These are phyloP conservation scores for Kazachstania sp. DNA, from an alignment of 1,139 yeast species.

Conservation along the genomic window DNA sequence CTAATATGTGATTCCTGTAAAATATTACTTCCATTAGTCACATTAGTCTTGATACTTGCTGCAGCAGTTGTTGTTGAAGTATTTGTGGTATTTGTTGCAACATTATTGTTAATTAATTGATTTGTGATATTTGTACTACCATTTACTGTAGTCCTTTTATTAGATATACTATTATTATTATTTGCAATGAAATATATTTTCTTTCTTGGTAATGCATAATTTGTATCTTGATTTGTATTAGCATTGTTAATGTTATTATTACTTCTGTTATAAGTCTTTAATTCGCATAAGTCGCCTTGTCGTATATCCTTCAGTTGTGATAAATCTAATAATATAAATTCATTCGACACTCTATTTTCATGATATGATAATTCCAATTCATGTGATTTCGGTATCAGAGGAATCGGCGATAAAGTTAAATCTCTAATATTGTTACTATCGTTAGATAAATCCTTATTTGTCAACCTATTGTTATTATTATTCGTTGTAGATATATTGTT, in stretches of 20 bases:
- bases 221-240: background rate
- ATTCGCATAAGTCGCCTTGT: conserved; percentile 70
- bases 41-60: conserved; percentile 1
- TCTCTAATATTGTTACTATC: background rate
- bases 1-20: background rate
- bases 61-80: background rate
- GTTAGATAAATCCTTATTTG: background rate
- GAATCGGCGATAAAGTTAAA: background rate
- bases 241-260: background rate
- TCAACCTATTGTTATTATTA: background rate
- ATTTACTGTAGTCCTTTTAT: background rate
- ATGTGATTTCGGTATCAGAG: background rate
- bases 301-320: conserved; percentile 48
- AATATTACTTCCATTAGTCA: background rate
- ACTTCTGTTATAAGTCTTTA: conserved; percentile 34
- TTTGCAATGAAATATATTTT: conserved; percentile 41
- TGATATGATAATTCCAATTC: conserved; percentile 62
- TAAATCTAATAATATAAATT: conserved; percentile 57
- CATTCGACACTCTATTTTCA: conserved; percentile 50
- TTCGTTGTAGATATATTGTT: background rate
- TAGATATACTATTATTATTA: conserved; percentile 26
- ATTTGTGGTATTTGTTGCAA: background rate
- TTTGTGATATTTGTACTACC: background rate
- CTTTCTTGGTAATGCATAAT: conserved; percentile 17
- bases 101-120: background rate